Evolutionary conservation across 108 stramenopile genomes (phyloP), one percentile per base, ranked within the genome.

Genomic region (Pseudonitzschia multistriata): DNA sequence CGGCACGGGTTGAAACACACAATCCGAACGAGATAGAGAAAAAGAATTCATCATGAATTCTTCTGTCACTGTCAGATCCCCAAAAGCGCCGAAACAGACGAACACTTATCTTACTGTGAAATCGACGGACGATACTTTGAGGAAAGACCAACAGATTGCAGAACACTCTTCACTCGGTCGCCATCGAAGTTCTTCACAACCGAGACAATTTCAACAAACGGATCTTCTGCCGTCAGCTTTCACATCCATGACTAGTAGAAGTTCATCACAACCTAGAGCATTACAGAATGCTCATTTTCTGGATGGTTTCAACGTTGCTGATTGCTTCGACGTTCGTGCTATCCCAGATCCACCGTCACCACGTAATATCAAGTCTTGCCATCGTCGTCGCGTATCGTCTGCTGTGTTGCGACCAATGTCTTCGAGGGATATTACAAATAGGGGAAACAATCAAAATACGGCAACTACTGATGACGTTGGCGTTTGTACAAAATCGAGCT

Each of bases 261-360:
- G 57, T 4, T 30, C 57, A 33, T 35, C 57, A 10, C 57, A 59
- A 59, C 57, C 57, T 34, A 59, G 33, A 35, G 25, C 57, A 35
- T 59, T 14, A 33, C 57, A 59, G 3, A 33, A 59, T 35, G 48
- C 74, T 0, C 78, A 79, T 30, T 79, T 79, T 66, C 61, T 79
- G n/a, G 48, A 60, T 24, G 78, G 65, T 24, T 68, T 79, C 68
- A 79, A 79, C 37, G 59, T 79, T 3, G 72, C 68, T 19, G 68
- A 40, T 27, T 70, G 72, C 40, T 70, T 28, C 22, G 78, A 79
- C 39, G 66, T 79, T 57, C 54, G 71, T 15, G 14, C 72, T 7
- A 79, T 79, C 24, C 78, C 78, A 1, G 78, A 79, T 37, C 78
- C 78, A 42, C 78, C 78, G 8, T 63, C 78, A 27, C 78, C 78